Base-by-base conservation (phyloP, 163 green algal genomes). In the Volvox carteri region DNA sequence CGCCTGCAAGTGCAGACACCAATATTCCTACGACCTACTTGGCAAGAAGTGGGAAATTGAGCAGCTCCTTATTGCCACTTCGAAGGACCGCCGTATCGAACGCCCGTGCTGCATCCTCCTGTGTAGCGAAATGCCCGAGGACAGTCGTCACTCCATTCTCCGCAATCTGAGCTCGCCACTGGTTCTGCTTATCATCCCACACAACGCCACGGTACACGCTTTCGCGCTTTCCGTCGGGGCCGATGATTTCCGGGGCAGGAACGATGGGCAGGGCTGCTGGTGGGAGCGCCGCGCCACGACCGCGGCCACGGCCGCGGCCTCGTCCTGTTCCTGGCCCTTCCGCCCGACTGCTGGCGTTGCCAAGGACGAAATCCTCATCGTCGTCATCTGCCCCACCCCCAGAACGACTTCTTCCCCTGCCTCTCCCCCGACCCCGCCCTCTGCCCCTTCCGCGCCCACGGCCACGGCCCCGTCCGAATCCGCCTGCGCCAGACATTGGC, bases 61-160 rank as follows among this genome's bases (percentile, higher is more conserved):
- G 79, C 30, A 88, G 56, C 76, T 90, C 87, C 58, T 90, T 86
- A 2, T 76, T 65, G 50, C 75, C 44, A 46, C 50, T 81, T 8
- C 73, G 74, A 37, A 93, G 48, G 35, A 90, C 77, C 0, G 91
- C 88, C 18, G 56, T n/a, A 41, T 93, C 91, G 35, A 91, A 92
- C 9, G 52, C 75, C 1, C 78, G 54, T 19, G 84, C 84, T 23
- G 89, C 89, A 7, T 92, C 89, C 81, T 90, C 89, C 76, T 90
- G 84, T 5, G 68, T 92, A 23, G 56, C 42, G 54, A 84, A 91
- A n/a, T 81, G 37, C 28, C 90, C 90, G 42, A 93, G 78, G 30
- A 65, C 44, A 8, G n/a, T 81, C 23, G 67, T 77, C 12, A 19
- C 58, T 18, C 37, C 50, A 60, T 56, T 75, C 18, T 93, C 86